Percentiles rank a stretch among this genome's conserved stretches.
These are phyloP conservation scores for Lentinus polychrous DNA, from an alignment of 1,284 basidiomycete species.

Conservation along the genomic window DNA sequence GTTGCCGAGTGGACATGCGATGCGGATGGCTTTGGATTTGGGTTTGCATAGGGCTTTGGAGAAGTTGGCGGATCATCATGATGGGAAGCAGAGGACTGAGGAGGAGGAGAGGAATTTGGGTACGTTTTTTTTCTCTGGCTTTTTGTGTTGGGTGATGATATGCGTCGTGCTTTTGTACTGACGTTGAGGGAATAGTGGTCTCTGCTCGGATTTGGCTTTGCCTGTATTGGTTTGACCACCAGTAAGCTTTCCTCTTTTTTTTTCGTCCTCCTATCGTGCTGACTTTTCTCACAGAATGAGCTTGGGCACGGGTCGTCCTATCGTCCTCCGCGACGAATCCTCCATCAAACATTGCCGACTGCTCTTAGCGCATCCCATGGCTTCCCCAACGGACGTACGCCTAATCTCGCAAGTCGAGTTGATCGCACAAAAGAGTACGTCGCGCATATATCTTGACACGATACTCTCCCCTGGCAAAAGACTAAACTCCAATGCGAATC, in stretches of 20 bases:
- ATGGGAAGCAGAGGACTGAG: conserved; percentile 56
- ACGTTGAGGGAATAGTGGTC: no score
- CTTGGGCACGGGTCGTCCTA: conserved; percentile 83
- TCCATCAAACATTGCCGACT: conserved; percentile 81
- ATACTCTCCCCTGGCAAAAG: neutral
- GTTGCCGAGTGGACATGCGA: conserved; percentile 87
- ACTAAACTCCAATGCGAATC: neutral
- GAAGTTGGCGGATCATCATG: conserved; percentile 73
- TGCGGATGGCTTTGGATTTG: conserved; percentile 92
- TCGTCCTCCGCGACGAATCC: conserved; percentile 82
- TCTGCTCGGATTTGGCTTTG: conserved; percentile 92
- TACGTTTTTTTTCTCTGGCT: no score
- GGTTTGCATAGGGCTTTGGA: conserved; percentile 87
- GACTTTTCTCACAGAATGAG: conserved; percentile 57
- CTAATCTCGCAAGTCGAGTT: conserved; percentile 84
- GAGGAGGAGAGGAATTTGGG: conserved; percentile 85
- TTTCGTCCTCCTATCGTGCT: conserved; percentile 10
- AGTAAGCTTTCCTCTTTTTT: conserved; percentile 41
- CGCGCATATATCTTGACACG: neutral
- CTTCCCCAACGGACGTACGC: conserved; percentile 82
- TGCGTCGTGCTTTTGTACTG: conserved; percentile 8
- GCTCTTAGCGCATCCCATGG: conserved; percentile 78
- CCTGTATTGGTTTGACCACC: conserved; percentile 90
- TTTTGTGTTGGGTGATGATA: no score
- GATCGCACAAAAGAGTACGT: conserved; percentile 82